Percentiles rank a stretch among this genome's conserved stretches.
phyloP scores from a whole-genome alignment of 208 protist species.

The Leishmania major region DNA sequence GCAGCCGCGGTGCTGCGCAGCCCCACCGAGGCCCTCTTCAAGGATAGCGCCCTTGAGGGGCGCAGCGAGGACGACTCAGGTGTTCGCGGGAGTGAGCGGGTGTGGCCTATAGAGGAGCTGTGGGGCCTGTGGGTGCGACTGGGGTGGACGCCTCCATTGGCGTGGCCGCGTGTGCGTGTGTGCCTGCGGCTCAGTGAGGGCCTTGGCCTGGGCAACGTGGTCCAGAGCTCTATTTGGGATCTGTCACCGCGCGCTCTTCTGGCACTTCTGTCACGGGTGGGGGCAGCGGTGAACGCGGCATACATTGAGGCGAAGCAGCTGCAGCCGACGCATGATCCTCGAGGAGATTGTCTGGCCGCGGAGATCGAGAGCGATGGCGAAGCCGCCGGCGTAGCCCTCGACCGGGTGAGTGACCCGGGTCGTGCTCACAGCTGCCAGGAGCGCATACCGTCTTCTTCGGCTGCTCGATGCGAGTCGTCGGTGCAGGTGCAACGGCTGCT shows the following conservation, averaged over 20 bases:
- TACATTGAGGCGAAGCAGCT: background rate
- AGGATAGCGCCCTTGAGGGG: constrained; percentile 1
- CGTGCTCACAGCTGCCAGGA: background rate
- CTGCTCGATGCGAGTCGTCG: background rate
- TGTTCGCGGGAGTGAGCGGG: background rate
- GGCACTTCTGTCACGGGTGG: background rate
- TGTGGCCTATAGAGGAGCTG: constrained; percentile 15
- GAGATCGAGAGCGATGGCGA: background rate
- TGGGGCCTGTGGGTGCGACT: constrained; percentile 30
- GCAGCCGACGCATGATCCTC: background rate
- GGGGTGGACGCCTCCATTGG: constrained; percentile 22
- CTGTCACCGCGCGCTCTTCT: background rate
- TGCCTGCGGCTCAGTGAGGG: background rate
- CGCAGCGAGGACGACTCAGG: background rate
- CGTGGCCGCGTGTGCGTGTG: background rate
- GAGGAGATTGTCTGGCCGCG: background rate
- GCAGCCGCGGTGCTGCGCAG: background rate
- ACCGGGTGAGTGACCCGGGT: background rate
- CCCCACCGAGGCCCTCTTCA: constrained; percentile 11
- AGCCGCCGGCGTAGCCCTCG: background rate
- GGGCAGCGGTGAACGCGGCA: background rate
- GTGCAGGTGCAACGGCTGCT: constrained; percentile 5
- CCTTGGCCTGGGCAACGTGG: background rate
- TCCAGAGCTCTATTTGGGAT: background rate
- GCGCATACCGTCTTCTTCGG: background rate